These are phyloP conservation scores for Lichtheimia hyalospora DNA, from an alignment of 371 early-diverging fungal genomes.

Conservation along the genomic window DNA sequence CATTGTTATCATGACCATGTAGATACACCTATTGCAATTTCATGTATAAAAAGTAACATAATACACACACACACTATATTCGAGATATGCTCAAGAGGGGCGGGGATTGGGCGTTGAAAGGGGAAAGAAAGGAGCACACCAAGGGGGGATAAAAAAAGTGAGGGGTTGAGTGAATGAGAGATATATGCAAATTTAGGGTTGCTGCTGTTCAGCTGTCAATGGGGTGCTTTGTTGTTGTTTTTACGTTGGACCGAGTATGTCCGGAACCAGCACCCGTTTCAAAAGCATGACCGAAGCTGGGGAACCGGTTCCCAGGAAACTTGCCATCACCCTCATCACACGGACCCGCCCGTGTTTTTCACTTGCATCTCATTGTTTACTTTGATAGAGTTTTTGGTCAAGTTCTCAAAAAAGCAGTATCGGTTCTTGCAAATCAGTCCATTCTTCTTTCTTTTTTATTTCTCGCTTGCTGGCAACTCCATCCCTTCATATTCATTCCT, in stretches of 20 bases:
- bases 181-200: no score
- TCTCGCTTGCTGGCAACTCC: neutral
- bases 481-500: neutral
- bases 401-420: slow-evolving; percentile 14
- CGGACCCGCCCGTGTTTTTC: neutral
- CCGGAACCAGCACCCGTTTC: neutral
- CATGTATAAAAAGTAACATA: slow-evolving; percentile 1
- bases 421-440: slow-evolving; percentile 9
- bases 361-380: slow-evolving; percentile 4
- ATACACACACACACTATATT: no score
- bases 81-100: no score
- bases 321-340: slow-evolving; percentile 5
- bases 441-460: slow-evolving; percentile 5
- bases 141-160: neutral
- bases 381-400: slow-evolving; percentile 11
- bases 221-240: no score
- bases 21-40: neutral
- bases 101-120: no score
- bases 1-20: no score
- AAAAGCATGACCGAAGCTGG: slow-evolving; percentile 2
- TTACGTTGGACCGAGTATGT: no score
- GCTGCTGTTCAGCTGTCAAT: no score
- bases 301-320: slow-evolving; percentile 7
- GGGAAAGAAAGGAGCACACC: neutral
- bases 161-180: neutral